A percentile compares a stretch with the other conserved stretches of the same genome.
These are phyloP conservation scores for Suillus tomentosus DNA, from an alignment of 768 basidiomycete genomes.

Conservation along the genomic window DNA sequence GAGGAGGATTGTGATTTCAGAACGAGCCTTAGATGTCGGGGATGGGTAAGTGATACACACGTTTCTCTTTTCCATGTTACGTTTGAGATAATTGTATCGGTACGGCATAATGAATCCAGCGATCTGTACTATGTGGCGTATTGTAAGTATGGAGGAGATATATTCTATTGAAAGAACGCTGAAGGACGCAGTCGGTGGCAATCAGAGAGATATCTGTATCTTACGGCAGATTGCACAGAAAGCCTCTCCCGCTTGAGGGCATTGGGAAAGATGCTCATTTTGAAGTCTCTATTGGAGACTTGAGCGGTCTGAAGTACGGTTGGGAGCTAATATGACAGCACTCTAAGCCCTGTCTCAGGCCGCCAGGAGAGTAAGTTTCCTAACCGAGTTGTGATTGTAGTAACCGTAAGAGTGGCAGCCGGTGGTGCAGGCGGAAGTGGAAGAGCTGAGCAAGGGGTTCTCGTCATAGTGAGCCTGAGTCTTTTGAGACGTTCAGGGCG, in stretches of 20 bases:
- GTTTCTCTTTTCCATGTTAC: not conserved
- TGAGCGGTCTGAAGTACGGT: not conserved
- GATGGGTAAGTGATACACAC: not conserved
- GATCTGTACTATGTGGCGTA: not conserved
- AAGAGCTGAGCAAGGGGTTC: too few species aligned
- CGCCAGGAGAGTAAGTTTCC: too few species aligned
- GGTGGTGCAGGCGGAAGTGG: too few species aligned
- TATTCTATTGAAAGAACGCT: not conserved
- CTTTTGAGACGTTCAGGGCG: too few species aligned
- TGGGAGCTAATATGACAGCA: too few species aligned
- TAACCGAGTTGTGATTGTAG: too few species aligned
- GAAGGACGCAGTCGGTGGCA: not conserved
- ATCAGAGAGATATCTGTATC: not conserved
- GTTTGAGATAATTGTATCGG: not conserved
- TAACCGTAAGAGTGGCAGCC: too few species aligned
- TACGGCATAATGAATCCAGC: not conserved
- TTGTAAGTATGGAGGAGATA: not conserved
- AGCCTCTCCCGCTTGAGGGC: not conserved
- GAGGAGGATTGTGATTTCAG: slow-evolving; percentile 60
- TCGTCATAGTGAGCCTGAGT: too few species aligned
- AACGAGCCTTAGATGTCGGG: not conserved
- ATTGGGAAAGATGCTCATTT: not conserved
- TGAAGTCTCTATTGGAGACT: not conserved
- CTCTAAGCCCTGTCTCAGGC: too few species aligned
- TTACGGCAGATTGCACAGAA: not conserved